Evolutionary conservation across 2,329 filamentous ascomycete species (phyloP).

Genomic region (Colletotrichum salicis): DNA sequence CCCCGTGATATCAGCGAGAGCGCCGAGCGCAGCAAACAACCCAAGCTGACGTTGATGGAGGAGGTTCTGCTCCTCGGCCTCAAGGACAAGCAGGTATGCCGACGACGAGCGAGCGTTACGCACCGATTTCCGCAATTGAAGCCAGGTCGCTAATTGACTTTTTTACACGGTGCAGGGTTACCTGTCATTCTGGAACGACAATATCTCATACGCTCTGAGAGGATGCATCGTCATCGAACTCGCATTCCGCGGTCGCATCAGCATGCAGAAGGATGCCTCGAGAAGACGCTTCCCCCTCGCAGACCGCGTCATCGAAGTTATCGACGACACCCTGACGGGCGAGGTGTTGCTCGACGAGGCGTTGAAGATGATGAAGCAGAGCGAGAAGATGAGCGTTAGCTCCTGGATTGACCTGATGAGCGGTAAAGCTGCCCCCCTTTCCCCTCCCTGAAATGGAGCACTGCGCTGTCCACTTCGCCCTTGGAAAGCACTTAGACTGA

Average conservation of each 20-base stretch:
- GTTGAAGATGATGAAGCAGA: slow-evolving; percentile 99
- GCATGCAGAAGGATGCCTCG: slow-evolving; percentile 97
- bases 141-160: slow-evolving; percentile 10
- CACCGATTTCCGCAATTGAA: slow-evolving; percentile 4
- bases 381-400: slow-evolving; percentile 99
- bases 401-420: slow-evolving; percentile 99
- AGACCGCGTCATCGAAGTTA: slow-evolving; percentile 94
- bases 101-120: background rate
- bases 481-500: slow-evolving; percentile 17
- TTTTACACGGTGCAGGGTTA: slow-evolving; percentile 74
- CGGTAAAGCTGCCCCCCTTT: slow-evolving; percentile 66
- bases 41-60: slow-evolving; percentile 98
- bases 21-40: slow-evolving; percentile 95
- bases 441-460: slow-evolving; percentile 17
- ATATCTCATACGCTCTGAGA: slow-evolving; percentile 96
- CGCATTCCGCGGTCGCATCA: slow-evolving; percentile 93
- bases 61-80: slow-evolving; percentile 93
- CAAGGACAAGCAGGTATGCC: slow-evolving; percentile 96
- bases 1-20: slow-evolving; percentile 97
- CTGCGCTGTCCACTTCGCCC: background rate
- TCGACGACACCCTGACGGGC: slow-evolving; percentile 95
- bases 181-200: slow-evolving; percentile 99
- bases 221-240: slow-evolving; percentile 99
- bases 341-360: slow-evolving; percentile 98
- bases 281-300: slow-evolving; percentile 91